A percentile compares a stretch with the other conserved stretches of the same genome.
Conservation (phyloP, 106 monocot genomes). For the Dioscorea dumetorum region DNA sequence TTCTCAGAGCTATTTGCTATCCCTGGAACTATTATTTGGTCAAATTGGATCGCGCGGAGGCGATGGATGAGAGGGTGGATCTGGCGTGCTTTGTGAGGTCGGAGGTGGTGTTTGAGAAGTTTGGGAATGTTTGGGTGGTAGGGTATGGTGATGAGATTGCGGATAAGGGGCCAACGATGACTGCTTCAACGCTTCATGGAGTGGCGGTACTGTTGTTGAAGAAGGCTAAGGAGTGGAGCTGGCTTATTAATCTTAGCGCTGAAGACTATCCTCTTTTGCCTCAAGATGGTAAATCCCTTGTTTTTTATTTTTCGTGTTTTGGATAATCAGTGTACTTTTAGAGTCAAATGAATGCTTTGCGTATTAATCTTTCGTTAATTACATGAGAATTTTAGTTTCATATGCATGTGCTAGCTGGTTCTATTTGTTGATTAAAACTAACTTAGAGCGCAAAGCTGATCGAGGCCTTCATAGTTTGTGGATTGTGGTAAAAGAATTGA, state of each 20-base stretch:
- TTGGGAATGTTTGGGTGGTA: constrained; percentile 42
- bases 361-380: too few relatives aligned
- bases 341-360: too few relatives aligned
- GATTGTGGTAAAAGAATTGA: too few relatives aligned
- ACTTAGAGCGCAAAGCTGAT: too few relatives aligned
- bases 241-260: constrained; percentile 53
- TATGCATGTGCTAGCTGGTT: too few relatives aligned
- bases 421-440: too few relatives aligned
- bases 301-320: too few relatives aligned
- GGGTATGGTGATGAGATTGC: constrained; percentile 19
- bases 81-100: constrained; percentile 25
- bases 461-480: too few relatives aligned
- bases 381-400: too few relatives aligned
- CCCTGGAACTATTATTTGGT: constrained; percentile 74
- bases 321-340: too few relatives aligned
- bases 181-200: too few relatives aligned
- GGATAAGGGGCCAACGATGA: constrained; percentile 10
- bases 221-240: constrained; percentile 18
- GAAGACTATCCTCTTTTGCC: constrained; percentile 49
- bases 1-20: constrained; percentile 67
- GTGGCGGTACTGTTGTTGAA: too few relatives aligned
- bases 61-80: constrained; percentile 48
- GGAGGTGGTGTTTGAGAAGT: constrained; percentile 29
- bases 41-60: constrained; percentile 41
- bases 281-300: constrained; percentile 40